Conservation (phyloP, 768 basidiomycete genomes). For the Russula sp. region DNA sequence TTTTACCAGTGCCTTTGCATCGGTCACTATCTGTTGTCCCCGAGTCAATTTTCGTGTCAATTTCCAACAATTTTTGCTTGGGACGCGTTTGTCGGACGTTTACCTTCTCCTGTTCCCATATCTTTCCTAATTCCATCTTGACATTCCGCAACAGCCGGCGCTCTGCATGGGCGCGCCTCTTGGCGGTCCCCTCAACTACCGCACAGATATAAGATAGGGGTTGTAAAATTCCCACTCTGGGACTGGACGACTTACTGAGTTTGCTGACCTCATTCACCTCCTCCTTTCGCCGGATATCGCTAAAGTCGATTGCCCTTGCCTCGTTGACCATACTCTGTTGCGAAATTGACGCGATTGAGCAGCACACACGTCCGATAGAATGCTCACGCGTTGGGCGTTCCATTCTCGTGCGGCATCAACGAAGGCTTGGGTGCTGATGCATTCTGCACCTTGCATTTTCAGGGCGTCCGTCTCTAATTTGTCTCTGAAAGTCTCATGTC, state of each 20-base stretch:
- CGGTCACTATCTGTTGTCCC: conserved; percentile 5
- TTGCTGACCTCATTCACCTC: conserved; percentile 16
- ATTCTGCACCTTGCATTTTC: not conserved
- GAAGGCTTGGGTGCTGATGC: not conserved
- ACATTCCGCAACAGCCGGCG: conserved; percentile 17
- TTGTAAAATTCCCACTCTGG: not conserved
- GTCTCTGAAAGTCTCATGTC: conserved; percentile 5
- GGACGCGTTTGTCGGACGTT: not conserved
- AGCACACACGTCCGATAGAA: not conserved
- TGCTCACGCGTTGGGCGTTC: conserved; percentile 12
- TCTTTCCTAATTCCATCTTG: conserved; percentile 2
- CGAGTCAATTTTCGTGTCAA: not conserved
- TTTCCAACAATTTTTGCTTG: too few species aligned
- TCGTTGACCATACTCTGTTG: conserved; percentile 10
- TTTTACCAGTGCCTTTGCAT: conserved; percentile 14
- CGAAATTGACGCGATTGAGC: not conserved
- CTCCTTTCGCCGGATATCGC: conserved; percentile 7
- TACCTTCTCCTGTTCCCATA: conserved; percentile 19
- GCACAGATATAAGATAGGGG: not conserved
- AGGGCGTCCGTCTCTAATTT: conserved; percentile 4
- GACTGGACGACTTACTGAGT: conserved; percentile 11
- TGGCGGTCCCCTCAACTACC: conserved; percentile 14
- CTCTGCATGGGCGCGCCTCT: conserved; percentile 6
- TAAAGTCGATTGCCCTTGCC: conserved; percentile 11
- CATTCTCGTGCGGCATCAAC: conserved; percentile 9